phyloP scores from a whole-genome alignment of 495 filamentous ascomycete genomes.

The Penicillium simplicissimum region DNA sequence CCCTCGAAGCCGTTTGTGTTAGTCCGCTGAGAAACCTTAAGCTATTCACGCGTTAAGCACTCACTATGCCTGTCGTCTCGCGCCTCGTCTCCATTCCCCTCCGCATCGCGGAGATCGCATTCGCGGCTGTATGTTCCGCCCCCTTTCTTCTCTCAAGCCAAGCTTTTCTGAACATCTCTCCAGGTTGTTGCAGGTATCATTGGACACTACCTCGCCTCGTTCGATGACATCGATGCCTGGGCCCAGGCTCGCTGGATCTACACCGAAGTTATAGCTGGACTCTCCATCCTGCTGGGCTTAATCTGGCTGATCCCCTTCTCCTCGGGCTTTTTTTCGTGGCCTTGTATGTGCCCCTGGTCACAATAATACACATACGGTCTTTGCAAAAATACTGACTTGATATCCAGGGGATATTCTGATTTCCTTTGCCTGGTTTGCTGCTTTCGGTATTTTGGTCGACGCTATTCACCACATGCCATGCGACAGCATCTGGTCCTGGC shows the following conservation, averaged over 20 bases:
- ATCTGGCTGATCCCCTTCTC: constrained; percentile 59
- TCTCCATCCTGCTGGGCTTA: constrained; percentile 53
- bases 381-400: constrained; percentile 3
- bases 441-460: constrained; percentile 63
- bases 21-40: neutral
- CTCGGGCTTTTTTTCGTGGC: constrained; percentile 45
- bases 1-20: neutral
- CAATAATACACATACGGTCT: neutral
- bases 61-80: constrained; percentile 50
- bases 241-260: constrained; percentile 58
- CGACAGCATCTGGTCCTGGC: constrained; percentile 56
- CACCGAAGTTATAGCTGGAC: constrained; percentile 56
- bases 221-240: constrained; percentile 36
- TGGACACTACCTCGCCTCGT: constrained; percentile 51
- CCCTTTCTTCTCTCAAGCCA: neutral
- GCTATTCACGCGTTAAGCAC: neutral
- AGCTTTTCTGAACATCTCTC: neutral
- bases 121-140: constrained; percentile 38
- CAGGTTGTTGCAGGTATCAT: constrained; percentile 59
- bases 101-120: constrained; percentile 45
- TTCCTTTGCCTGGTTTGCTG: constrained; percentile 62
- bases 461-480: constrained; percentile 51
- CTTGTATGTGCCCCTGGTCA: constrained; percentile 29
- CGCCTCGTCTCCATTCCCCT: constrained; percentile 53
- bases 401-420: constrained; percentile 56